These are phyloP conservation scores for Cutaneotrichosporon dermatis DNA, from an alignment of 1,284 basidiomycete genomes.

Conservation along the genomic window DNA sequence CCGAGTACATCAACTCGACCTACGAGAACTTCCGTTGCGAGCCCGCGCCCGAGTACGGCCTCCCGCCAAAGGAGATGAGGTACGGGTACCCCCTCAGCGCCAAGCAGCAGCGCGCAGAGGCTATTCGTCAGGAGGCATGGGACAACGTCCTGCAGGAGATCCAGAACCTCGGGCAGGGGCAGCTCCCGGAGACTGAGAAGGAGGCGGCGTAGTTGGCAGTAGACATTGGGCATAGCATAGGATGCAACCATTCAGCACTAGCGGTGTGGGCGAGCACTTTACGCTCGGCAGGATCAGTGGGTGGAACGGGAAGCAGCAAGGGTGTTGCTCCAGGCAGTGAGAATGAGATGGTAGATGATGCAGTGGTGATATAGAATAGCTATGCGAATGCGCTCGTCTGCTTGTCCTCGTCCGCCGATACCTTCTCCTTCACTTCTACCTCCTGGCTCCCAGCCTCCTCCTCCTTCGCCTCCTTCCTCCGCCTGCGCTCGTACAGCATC, in stretches of 20 bases:
- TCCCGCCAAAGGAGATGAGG: conserved; percentile 53
- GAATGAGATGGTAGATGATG: background rate
- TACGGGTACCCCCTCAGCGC: conserved; percentile 41
- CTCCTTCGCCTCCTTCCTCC: background rate
- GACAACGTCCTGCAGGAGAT: conserved; percentile 26
- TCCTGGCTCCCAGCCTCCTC: background rate
- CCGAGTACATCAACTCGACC: conserved; percentile 29
- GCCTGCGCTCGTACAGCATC: background rate
- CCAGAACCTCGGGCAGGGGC: conserved; percentile 12
- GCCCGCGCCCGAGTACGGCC: conserved; percentile 64
- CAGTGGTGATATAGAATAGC: background rate
- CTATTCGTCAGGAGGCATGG: conserved; percentile 28
- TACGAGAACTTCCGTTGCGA: conserved; percentile 24
- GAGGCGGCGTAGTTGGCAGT: background rate
- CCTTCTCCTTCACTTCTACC: background rate
- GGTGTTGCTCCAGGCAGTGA: too few relatives aligned
- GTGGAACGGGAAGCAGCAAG: too few relatives aligned
- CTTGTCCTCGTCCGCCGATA: background rate
- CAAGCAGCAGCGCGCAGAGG: conserved; percentile 24
- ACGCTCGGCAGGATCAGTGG: too few relatives aligned
- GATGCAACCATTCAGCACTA: conserved; percentile 8
- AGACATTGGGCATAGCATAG: background rate
- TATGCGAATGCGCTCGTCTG: conserved; percentile 2
- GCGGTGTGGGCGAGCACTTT: background rate
- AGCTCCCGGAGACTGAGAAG: background rate